phyloP scores from a whole-genome alignment of 176 grass and related monocot genomes.

The Eragrostis nindensis region DNA sequence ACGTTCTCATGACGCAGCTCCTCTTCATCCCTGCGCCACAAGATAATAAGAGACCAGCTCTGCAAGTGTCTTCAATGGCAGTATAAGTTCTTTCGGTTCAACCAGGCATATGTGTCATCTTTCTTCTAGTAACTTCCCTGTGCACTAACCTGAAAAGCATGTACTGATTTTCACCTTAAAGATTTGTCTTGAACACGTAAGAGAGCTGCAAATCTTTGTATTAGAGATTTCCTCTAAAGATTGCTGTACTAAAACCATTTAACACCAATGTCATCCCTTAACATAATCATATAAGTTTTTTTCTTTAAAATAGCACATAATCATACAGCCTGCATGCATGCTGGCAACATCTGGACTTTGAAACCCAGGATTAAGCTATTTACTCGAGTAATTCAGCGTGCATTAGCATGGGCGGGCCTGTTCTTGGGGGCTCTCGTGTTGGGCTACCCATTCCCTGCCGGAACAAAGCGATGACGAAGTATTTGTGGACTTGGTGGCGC shows the following conservation, averaged over 20 bases:
- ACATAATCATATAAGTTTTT: not conserved
- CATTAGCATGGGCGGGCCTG: not conserved
- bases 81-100: conserved; percentile 9
- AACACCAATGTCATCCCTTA: not conserved
- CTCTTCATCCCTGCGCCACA: conserved; percentile 12
- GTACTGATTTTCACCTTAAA: not conserved
- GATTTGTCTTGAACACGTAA: too few species aligned
- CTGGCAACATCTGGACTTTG: not conserved
- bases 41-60: not conserved
- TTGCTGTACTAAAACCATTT: not conserved
- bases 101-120: conserved; percentile 7
- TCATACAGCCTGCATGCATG: not conserved
- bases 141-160: conserved; percentile 16
- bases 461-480: conserved; percentile 17
- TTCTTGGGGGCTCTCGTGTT: conserved; percentile 10
- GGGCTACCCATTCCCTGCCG: conserved; percentile 4
- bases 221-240: too few species aligned
- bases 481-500: conserved; percentile 33
- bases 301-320: not conserved
- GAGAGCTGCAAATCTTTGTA: too few species aligned
- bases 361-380: not conserved
- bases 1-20: conserved; percentile 48
- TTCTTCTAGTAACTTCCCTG: not conserved
- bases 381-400: not conserved
- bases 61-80: conserved; percentile 20